Conservation (phyloP, 2,329 filamentous ascomycete species). For the Aspergillus novofumigatus region DNA sequence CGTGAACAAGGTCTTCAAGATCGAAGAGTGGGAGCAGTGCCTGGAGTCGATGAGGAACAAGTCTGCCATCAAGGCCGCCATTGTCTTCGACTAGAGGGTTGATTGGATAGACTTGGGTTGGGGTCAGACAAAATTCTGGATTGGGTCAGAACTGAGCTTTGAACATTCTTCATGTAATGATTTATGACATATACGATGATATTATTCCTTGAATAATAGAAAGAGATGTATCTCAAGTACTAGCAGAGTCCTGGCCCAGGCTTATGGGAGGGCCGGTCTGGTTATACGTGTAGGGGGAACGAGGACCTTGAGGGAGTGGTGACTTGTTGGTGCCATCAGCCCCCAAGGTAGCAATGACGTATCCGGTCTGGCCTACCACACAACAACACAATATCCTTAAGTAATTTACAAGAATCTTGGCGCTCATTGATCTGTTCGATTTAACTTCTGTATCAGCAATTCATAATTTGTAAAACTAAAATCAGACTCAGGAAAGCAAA, state of each 20-base stretch:
- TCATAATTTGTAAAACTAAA: background rate
- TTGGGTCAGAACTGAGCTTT: background rate
- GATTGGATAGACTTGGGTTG: background rate
- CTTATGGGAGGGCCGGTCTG: background rate
- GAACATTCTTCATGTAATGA: background rate
- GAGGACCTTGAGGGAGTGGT: slow-evolving; percentile 15
- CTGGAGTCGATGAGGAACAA: slow-evolving; percentile 69
- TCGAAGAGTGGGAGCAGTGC: slow-evolving; percentile 69
- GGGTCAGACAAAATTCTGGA: background rate
- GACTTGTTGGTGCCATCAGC: background rate
- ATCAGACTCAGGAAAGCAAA: background rate
- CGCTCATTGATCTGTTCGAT: background rate
- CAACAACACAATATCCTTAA: too few relatives aligned
- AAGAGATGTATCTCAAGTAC: background rate
- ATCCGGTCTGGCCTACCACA: background rate
- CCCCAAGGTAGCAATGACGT: slow-evolving; percentile 4
- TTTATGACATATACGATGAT: background rate
- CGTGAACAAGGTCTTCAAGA: slow-evolving; percentile 67
- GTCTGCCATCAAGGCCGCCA: slow-evolving; percentile 69
- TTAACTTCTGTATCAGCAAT: background rate
- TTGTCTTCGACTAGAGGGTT: slow-evolving; percentile 58
- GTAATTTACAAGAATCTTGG: background rate
- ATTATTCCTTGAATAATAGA: background rate
- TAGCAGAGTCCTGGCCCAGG: background rate
- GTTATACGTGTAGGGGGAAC: background rate